A percentile compares a stretch with the other conserved stretches of the same genome.
Evolutionary conservation across 306 rosid species (phyloP).

Genomic region (Argentina anserina): DNA sequence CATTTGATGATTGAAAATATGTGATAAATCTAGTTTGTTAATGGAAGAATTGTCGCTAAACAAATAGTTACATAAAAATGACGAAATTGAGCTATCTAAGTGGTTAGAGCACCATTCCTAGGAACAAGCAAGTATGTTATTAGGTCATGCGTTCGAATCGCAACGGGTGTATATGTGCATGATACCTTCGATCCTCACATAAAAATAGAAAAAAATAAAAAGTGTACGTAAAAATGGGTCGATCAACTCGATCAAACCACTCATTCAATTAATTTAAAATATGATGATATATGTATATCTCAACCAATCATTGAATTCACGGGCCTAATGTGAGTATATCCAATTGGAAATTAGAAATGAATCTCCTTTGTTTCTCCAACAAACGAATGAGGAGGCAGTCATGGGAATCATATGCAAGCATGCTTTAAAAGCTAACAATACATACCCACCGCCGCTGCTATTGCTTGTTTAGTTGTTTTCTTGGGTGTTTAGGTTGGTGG

Average conservation of each 20-base stretch:
- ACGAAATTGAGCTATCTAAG: too few relatives aligned
- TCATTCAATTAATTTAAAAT: not conserved
- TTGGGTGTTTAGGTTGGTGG: not conserved
- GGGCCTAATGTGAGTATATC: not conserved
- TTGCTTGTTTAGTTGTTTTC: not conserved
- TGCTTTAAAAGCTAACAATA: not conserved
- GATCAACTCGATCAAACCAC: not conserved
- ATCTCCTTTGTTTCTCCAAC: not conserved
- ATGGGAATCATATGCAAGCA: not conserved
- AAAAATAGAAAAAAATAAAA: too few relatives aligned
- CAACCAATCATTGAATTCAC: not conserved
- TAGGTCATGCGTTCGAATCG: too few relatives aligned
- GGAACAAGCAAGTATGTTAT: too few relatives aligned
- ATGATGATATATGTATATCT: not conserved
- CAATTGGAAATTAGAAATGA: not conserved
- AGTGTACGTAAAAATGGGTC: too few relatives aligned
- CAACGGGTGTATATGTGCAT: too few relatives aligned
- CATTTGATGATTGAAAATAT: too few relatives aligned
- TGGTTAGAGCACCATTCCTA: too few relatives aligned
- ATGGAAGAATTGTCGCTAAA: too few relatives aligned
- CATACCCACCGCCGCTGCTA: conserved; percentile 14
- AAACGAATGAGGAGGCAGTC: not conserved
- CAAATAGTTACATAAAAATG: too few relatives aligned
- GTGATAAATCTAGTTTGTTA: too few relatives aligned
- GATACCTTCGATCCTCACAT: too few relatives aligned